Base-by-base conservation (phyloP, 2,329 filamentous ascomycete species). In the Venturia effusa region DNA sequence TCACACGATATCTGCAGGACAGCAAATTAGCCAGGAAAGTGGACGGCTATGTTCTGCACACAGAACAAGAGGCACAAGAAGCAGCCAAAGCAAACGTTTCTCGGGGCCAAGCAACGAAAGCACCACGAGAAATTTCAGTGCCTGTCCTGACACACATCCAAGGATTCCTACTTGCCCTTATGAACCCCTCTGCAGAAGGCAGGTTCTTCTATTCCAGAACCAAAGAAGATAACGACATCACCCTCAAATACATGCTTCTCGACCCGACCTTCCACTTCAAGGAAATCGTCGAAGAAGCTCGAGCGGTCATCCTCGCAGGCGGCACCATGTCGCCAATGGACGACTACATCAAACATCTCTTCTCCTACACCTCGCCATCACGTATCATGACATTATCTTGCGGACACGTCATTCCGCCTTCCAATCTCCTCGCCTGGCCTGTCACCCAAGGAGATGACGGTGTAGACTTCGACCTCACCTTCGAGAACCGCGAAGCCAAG, bases 291-390 rank as follows among this genome's bases (percentile, higher is more conserved):
- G 86, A 90, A 37, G 86, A 89, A 66, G 91, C 94, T 0, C 83
- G 92, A 65, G 90, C 93, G 1, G 89, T 99, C 3, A 88, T 99
- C 51, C 79, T 99, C 3, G 94, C 92, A 0, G 94, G 94, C 65
- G 94, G 94, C 27, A 99, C 94, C 32, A 97, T 99, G 94, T 96
- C 94, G 2, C 94, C 94, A 0, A 96, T 97, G 79, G 84, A 88
- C 30, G 94, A 97, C 76, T 99, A 96, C 75, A 86, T 83, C 41
- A 83, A 88, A 4, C 90, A 97, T 69, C 80, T 99, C 0, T 94
- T 99, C 67, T 89, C 93, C 0, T 88, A 89, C 60, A 74, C 96
- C 0, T 72, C 83, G 0, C 68, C 80, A 0, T 75, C 78, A 0
- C 84, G 84, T 64, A 83, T 97, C 55, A 87, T 83, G 11, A 96